Conservation (phyloP, 2,329 filamentous ascomycete genomes). For the Hymenotorrendiella dingleyae region DNA sequence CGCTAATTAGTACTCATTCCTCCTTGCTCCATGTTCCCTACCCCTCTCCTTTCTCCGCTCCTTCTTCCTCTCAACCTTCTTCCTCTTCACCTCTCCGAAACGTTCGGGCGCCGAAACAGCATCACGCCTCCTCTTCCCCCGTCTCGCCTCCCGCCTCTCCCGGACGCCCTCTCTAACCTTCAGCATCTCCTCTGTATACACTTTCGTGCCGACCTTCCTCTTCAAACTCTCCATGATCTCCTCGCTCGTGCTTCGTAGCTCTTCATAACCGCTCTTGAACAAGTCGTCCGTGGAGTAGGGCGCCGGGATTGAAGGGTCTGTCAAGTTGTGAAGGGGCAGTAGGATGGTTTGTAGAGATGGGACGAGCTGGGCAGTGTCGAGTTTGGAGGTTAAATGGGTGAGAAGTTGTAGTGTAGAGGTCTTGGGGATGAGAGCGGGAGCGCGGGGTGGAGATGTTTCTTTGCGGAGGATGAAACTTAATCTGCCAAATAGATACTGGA, state of each 20-base stretch:
- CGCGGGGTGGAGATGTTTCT: constrained; percentile 58
- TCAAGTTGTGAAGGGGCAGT: constrained; percentile 72
- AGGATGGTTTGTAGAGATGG: constrained; percentile 61
- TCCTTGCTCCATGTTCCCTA: constrained; percentile 52
- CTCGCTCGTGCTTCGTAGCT: constrained; percentile 64
- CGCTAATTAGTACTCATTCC: constrained; percentile 18
- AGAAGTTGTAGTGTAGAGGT: constrained; percentile 70
- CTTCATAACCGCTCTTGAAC: constrained; percentile 65
- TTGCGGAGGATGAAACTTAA: constrained; percentile 73
- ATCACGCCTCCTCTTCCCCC: constrained; percentile 83
- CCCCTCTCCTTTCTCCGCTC: constrained; percentile 75
- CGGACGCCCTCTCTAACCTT: constrained; percentile 69
- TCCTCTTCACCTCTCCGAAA: constrained; percentile 71
- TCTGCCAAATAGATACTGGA: constrained; percentile 73
- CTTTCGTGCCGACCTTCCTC: constrained; percentile 73
- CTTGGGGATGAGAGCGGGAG: constrained; percentile 64
- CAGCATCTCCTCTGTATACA: constrained; percentile 69
- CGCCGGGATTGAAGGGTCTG: constrained; percentile 67
- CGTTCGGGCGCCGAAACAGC: constrained; percentile 77
- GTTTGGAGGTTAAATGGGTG: constrained; percentile 59
- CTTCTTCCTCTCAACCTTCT: constrained; percentile 79
- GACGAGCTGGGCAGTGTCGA: constrained; percentile 50
- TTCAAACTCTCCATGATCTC: constrained; percentile 79
- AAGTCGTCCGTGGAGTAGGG: constrained; percentile 65
- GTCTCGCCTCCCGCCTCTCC: constrained; percentile 64